These are phyloP conservation scores for Phaeosphaeriaceae sp. DNA, from an alignment of 2,329 filamentous ascomycete genomes.

Conservation along the genomic window DNA sequence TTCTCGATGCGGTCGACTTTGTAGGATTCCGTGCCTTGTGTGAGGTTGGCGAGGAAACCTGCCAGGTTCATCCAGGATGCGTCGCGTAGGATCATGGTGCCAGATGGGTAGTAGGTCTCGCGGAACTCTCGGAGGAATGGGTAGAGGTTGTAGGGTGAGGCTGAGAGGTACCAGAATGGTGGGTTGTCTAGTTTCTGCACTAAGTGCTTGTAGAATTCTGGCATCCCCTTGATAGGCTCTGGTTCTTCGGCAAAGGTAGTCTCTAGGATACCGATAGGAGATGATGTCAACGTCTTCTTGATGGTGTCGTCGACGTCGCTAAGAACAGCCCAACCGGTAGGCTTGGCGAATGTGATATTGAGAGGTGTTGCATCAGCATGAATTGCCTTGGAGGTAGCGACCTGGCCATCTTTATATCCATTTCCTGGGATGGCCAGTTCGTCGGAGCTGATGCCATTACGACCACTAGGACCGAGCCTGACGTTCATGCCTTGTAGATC, in stretches of 20 bases:
- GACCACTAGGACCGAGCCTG: conserved; percentile 70
- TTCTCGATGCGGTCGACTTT: conserved; percentile 82
- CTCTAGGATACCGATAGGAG: conserved; percentile 78
- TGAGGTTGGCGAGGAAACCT: conserved; percentile 79
- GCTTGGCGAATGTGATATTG: conserved; percentile 75
- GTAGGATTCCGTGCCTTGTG: conserved; percentile 81
- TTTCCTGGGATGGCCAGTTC: conserved; percentile 56
- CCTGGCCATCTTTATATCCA: conserved; percentile 45
- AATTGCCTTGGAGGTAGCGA: conserved; percentile 38
- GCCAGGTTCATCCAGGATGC: conserved; percentile 84
- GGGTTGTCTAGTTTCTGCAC: conserved; percentile 63
- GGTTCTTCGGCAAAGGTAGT: conserved; percentile 84
- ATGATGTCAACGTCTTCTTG: conserved; percentile 84
- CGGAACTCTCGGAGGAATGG: conserved; percentile 82
- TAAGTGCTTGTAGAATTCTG: conserved; percentile 77
- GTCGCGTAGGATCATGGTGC: conserved; percentile 84
- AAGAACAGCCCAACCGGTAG: conserved; percentile 83
- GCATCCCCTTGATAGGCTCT: conserved; percentile 77
- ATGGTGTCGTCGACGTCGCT: conserved; percentile 96
- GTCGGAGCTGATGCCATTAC: conserved; percentile 75
- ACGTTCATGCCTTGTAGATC: conserved; percentile 57
- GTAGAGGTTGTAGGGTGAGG: conserved; percentile 93
- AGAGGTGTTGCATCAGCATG: conserved; percentile 58
- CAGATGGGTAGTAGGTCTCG: conserved; percentile 71
- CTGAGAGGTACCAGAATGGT: conserved; percentile 91